phyloP scores from a whole-genome alignment of 2,329 filamentous ascomycete species.

The Stemphylium beticola region DNA sequence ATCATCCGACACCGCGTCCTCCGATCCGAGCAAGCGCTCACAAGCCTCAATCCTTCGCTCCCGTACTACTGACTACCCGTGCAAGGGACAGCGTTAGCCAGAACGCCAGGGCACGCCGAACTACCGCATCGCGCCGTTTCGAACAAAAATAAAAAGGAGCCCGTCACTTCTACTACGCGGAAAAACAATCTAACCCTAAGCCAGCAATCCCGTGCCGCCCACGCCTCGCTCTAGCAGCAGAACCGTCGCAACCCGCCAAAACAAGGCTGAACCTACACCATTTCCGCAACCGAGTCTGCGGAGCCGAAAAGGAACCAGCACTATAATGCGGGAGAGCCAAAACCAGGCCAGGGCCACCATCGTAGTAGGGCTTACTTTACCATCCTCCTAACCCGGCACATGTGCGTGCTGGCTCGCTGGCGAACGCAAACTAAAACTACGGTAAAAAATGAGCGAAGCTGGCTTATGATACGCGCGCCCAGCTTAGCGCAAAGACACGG shows the following conservation, averaged over 20 bases:
- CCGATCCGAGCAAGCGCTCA: constrained; percentile 1
- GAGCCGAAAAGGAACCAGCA: constrained; percentile 15
- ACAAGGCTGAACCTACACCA: constrained; percentile 21
- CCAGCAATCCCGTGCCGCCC: constrained; percentile 17
- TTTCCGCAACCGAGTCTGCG: constrained; percentile 22
- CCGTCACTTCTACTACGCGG: constrained; percentile 9
- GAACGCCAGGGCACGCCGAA: background rate
- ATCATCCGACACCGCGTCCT: constrained; percentile 8
- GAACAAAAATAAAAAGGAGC: background rate
- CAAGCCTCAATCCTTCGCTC: constrained; percentile 13
- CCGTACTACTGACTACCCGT: background rate
- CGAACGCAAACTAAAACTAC: constrained; percentile 9
- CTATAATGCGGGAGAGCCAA: constrained; percentile 18
- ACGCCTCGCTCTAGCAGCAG: constrained; percentile 14
- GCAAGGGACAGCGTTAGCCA: background rate
- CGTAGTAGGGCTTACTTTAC: constrained; percentile 10
- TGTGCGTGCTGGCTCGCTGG: background rate
- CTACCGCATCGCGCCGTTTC: constrained; percentile 19
- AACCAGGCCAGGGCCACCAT: constrained; percentile 12
- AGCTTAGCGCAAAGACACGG: constrained; percentile 26
- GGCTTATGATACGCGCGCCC: constrained; percentile 3
- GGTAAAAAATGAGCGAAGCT: constrained; percentile 2
- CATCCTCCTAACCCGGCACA: constrained; percentile 10
- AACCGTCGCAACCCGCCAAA: constrained; percentile 5
- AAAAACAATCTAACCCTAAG: constrained; percentile 35